Conservation (phyloP, 2,329 filamentous ascomycete genomes). For the Aquanectria penicillioides region DNA sequence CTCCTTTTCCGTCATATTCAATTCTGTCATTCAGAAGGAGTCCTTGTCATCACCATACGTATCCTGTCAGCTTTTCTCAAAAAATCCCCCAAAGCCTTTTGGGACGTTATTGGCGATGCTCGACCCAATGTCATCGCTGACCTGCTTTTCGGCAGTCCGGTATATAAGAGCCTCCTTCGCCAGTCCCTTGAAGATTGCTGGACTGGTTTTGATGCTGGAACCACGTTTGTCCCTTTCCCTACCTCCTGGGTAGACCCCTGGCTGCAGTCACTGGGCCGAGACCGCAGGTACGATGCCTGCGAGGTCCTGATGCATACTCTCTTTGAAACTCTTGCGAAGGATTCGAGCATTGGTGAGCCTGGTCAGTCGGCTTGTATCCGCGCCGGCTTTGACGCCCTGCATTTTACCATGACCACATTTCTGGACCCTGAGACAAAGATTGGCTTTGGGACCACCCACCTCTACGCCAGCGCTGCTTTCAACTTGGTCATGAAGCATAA, state of each 20-base stretch:
- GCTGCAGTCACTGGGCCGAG: conserved; percentile 78
- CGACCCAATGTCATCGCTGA: conserved; percentile 85
- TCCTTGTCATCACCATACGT: conserved; percentile 75
- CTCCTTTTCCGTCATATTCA: conserved; percentile 67
- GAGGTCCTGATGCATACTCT: conserved; percentile 81
- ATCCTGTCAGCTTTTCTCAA: conserved; percentile 77
- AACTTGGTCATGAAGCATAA: conserved; percentile 72
- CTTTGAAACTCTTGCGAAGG: conserved; percentile 70
- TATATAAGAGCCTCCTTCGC: conserved; percentile 68
- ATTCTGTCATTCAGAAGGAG: conserved; percentile 59
- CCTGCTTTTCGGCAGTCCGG: conserved; percentile 79
- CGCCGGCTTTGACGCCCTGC: conserved; percentile 70
- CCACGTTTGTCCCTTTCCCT: conserved; percentile 68
- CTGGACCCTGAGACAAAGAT: conserved; percentile 56
- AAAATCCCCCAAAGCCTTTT: conserved; percentile 83
- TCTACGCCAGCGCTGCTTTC: conserved; percentile 72
- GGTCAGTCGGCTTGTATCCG: conserved; percentile 71
- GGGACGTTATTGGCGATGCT: conserved; percentile 86
- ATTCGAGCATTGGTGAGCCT: conserved; percentile 62
- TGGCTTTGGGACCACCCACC: conserved; percentile 63
- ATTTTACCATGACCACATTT: conserved; percentile 66
- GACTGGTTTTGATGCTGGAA: conserved; percentile 51
- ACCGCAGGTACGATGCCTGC: conserved; percentile 82
- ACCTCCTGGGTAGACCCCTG: conserved; percentile 84
- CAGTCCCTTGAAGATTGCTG: conserved; percentile 64